Evolutionary conservation across 2,329 filamentous ascomycete genomes (phyloP).

Genomic region (Scolecobasidium constrictum): DNA sequence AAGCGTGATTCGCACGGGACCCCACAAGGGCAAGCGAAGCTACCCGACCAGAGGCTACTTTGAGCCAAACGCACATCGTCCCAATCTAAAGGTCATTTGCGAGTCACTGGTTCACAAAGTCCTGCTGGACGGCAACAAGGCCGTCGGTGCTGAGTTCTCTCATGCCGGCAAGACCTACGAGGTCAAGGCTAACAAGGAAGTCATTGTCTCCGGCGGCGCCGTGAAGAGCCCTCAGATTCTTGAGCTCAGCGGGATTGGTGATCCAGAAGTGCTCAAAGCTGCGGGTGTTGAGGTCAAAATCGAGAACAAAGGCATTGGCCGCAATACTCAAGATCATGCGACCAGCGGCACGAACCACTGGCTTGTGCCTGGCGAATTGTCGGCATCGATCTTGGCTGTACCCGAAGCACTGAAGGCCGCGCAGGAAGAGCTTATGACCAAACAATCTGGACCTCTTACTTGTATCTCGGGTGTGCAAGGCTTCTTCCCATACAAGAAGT

Average conservation of each 20-base stretch:
- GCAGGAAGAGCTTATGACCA: neutral
- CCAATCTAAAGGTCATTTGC: slow-evolving; percentile 38
- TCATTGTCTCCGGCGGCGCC: slow-evolving; percentile 41
- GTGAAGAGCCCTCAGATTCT: slow-evolving; percentile 57
- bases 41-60: slow-evolving; percentile 28
- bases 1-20: slow-evolving; percentile 16
- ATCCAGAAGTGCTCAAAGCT: slow-evolving; percentile 27
- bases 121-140: slow-evolving; percentile 29
- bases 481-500: slow-evolving; percentile 9
- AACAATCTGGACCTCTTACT: slow-evolving; percentile 2
- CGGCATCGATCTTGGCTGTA: neutral
- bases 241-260: slow-evolving; percentile 54
- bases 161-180: slow-evolving; percentile 21
- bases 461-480: slow-evolving; percentile 8
- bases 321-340: slow-evolving; percentile 2
- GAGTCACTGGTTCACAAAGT: slow-evolving; percentile 37
- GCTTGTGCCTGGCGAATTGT: neutral
- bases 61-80: slow-evolving; percentile 22
- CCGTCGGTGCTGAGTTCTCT: slow-evolving; percentile 32
- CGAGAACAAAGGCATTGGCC: slow-evolving; percentile 1
- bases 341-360: too few relatives aligned
- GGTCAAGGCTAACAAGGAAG: slow-evolving; percentile 20
- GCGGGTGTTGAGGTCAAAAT: slow-evolving; percentile 4
- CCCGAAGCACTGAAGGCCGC: slow-evolving; percentile 5
- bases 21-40: slow-evolving; percentile 22